Conservation (phyloP, 257 asterid genomes). For the Solanum virginianum region DNA sequence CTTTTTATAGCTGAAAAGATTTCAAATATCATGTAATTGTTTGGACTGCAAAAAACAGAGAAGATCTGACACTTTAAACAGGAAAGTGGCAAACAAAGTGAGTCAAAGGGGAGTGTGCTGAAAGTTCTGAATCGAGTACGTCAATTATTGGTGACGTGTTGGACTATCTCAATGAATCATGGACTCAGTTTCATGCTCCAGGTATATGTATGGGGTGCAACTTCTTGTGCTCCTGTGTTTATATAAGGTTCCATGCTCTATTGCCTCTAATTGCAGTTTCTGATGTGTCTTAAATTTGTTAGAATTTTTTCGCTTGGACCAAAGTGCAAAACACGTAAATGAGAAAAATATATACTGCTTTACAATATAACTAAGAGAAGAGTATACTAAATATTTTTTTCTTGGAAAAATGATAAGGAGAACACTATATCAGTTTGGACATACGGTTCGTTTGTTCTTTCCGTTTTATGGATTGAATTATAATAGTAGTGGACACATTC, state of each 20-base stretch:
- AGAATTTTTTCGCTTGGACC: not conserved
- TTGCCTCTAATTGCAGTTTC: not conserved
- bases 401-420: too few relatives aligned
- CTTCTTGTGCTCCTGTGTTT: not conserved
- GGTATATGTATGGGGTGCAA: slow-evolving; percentile 24
- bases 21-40: not conserved
- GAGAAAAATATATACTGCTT: not conserved
- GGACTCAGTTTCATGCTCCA: slow-evolving; percentile 98
- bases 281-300: not conserved
- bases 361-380: not conserved
- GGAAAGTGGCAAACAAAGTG: too few relatives aligned
- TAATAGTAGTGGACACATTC: too few relatives aligned
- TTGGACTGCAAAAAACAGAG: not conserved
- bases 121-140: slow-evolving; percentile 27
- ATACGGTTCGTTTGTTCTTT: not conserved
- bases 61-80: not conserved
- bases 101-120: not conserved
- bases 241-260: not conserved
- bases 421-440: not conserved
- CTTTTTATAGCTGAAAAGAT: not conserved
- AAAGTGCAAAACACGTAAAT: not conserved
- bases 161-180: slow-evolving; percentile 90
- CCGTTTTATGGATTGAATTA: too few relatives aligned
- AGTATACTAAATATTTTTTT: not conserved
- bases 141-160: slow-evolving; percentile 75